Base-by-base conservation (phyloP, 768 basidiomycete species). In the Lentinula guzmanii region DNA sequence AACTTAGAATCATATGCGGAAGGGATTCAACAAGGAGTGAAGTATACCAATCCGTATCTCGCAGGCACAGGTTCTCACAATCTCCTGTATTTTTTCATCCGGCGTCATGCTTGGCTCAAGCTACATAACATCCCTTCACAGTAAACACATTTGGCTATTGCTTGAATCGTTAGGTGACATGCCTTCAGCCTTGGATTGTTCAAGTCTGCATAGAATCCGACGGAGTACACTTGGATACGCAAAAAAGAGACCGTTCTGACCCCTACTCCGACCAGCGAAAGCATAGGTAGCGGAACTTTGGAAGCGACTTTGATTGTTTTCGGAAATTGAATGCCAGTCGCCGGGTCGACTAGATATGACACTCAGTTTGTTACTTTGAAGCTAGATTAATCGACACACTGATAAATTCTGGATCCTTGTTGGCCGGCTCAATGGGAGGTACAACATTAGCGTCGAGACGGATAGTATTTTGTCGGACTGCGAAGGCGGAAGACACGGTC, bases 231-330 rank as follows among this genome's bases (percentile, higher is more conserved):
- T 69, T 91, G 86, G 64, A 97, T 83, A 6, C 87, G 81, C 42
- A 96, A 78, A 73, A 97, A 94, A 13, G 93, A 93, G 34, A 97
- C 93, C 0, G 87, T 91, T 54, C 95, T 80, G 42, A 94, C 92
- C 24, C 95, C 95, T 1, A 93, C 76, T 5, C 95, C 95, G 18
- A 97, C 75, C 5, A 96, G 81, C 10, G 85, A 81, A 66, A 91
- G 82, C 1, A 81, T 73, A 8, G 89, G 84, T 5, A 84, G 72
- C 9, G 83, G 80, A 15, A 82, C 72, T 66, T 85, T 89, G 35
- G 89, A 83, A 18, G 86, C 85, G 21, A 91, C 78, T 16, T 69
- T 78, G 24, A 93, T 75, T 4, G 79, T 79, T 48, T 78, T 86
- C 2, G 91, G 91, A 68, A 93, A 93, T 62, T 79, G 74, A 64